Percentiles rank a stretch among this genome's conserved stretches.
These are phyloP conservation scores for Fraxinus paxiana DNA, from an alignment of 305 asterid species.

Conservation along the genomic window DNA sequence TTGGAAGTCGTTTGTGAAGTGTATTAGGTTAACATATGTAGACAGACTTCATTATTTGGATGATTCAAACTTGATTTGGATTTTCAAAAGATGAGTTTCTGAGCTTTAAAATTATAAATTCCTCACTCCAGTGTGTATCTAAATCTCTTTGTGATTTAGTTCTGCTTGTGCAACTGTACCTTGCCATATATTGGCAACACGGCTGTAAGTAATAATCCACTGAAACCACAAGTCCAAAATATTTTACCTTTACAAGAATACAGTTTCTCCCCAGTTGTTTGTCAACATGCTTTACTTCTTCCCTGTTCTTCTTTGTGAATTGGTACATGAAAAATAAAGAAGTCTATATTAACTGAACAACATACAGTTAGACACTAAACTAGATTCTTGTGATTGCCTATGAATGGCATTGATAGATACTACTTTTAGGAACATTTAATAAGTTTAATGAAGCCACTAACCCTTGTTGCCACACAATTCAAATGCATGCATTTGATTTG, in stretches of 20 bases:
- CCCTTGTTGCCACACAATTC: not conserved
- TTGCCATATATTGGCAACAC: not conserved
- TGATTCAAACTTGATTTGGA: constrained; percentile 17
- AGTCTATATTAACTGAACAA: not conserved
- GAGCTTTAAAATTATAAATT: not conserved
- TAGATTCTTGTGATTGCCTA: not conserved
- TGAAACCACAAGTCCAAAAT: not conserved
- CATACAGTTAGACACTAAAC: not conserved
- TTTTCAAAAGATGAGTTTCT: constrained; percentile 18
- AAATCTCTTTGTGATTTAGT: not conserved
- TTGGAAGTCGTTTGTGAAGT: not conserved
- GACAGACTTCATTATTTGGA: not conserved
- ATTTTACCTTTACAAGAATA: not conserved
- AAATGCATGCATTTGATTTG: not conserved
- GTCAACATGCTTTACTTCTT: not conserved
- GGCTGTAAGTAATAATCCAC: not conserved
- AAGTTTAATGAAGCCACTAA: not conserved
- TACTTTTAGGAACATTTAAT: not conserved
- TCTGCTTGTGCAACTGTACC: not conserved
- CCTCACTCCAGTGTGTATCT: not conserved
- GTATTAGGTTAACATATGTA: not conserved
- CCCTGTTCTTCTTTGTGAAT: not conserved
- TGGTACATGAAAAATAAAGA: not conserved
- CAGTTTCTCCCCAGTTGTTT: not conserved
- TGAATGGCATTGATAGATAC: not conserved